Evolutionary conservation across 371 early-diverging fungal genomes (phyloP).

Genomic region (Syncephalastrum racemosum): DNA sequence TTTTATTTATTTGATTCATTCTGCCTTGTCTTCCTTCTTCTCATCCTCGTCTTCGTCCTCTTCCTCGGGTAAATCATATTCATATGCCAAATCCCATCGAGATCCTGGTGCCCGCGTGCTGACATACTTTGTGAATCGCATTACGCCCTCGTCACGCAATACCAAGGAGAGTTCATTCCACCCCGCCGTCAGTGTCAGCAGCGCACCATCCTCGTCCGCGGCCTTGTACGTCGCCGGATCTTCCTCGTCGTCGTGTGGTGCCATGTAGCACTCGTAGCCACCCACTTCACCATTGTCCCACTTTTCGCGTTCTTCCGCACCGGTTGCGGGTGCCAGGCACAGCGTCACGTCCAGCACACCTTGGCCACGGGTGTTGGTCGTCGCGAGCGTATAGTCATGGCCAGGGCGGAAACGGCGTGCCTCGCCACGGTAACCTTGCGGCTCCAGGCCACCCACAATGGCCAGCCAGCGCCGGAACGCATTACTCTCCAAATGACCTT

Average conservation of each 20-base stretch:
- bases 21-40: constrained; percentile 4
- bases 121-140: constrained; percentile 78
- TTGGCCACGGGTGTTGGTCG: constrained; percentile 41
- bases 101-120: constrained; percentile 65
- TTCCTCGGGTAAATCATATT: constrained; percentile 51
- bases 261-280: constrained; percentile 78
- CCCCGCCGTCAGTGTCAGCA: constrained; percentile 66
- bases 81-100: constrained; percentile 78
- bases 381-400: constrained; percentile 73
- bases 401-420: constrained; percentile 71
- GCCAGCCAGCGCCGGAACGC: constrained; percentile 53
- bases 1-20: not conserved
- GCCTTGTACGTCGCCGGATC: constrained; percentile 71
- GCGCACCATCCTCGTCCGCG: constrained; percentile 62
- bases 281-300: constrained; percentile 71
- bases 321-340: constrained; percentile 40
- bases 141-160: constrained; percentile 68
- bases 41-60: constrained; percentile 22
- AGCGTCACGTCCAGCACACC: constrained; percentile 59
- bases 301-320: constrained; percentile 6
- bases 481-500: constrained; percentile 36
- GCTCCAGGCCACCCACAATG: constrained; percentile 36
- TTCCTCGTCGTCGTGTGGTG: constrained; percentile 64
- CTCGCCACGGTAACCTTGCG: constrained; percentile 38
- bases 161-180: constrained; percentile 66